Percentiles rank a stretch among this genome's conserved stretches.
phyloP scores from a whole-genome alignment of 2,329 filamentous ascomycete species.

The Pseudogymnoascus sp. region DNA sequence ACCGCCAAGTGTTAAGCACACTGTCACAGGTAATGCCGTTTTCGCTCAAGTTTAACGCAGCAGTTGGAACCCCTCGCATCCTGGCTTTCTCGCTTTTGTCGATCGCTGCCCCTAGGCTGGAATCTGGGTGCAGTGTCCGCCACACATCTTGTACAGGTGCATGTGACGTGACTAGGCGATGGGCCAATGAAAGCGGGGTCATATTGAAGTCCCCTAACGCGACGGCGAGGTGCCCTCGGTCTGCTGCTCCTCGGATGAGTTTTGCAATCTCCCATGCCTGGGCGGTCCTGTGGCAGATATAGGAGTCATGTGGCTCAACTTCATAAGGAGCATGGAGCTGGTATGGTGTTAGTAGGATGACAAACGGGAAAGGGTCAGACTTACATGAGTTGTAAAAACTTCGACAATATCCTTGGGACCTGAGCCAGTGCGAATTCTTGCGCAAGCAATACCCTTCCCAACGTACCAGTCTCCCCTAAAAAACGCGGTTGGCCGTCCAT shows the following conservation, averaged over 20 bases:
- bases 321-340: constrained; percentile 81
- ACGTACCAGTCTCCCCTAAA: constrained; percentile 95
- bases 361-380: constrained; percentile 10
- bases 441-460: constrained; percentile 85
- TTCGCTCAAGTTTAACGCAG: constrained; percentile 64
- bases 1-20: constrained; percentile 86
- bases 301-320: constrained; percentile 68
- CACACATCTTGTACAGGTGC: constrained; percentile 75
- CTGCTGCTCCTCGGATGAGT: constrained; percentile 71
- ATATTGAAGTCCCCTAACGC: constrained; percentile 95
- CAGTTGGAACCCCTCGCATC: constrained; percentile 60
- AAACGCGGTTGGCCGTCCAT: constrained; percentile 87
- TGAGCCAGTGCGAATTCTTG: constrained; percentile 64
- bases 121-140: constrained; percentile 75
- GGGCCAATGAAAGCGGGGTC: constrained; percentile 76
- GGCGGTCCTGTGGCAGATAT: constrained; percentile 80
- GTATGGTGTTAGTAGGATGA: not conserved
- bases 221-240: constrained; percentile 73
- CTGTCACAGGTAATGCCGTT: constrained; percentile 87
- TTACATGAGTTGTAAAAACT: constrained; percentile 85
- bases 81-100: constrained; percentile 60
- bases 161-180: constrained; percentile 72
- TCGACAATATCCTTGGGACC: constrained; percentile 61
- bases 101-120: constrained; percentile 65
- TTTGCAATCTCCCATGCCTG: constrained; percentile 95